Evolutionary conservation across 805 yeast genomes (phyloP).

Genomic region (Lipomyces sp.): DNA sequence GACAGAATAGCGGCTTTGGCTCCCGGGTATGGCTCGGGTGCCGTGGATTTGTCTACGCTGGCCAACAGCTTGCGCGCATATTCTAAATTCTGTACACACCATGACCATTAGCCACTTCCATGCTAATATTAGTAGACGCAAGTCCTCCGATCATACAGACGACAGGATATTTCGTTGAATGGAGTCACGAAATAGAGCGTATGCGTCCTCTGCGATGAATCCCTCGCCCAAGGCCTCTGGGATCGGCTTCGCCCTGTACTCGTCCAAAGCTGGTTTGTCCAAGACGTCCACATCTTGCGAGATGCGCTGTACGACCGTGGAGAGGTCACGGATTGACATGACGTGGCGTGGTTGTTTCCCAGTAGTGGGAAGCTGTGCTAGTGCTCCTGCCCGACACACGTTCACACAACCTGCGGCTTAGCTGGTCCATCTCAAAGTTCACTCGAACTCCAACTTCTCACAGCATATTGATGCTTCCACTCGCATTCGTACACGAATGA

Average conservation of each 20-base stretch:
- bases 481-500: too few species aligned
- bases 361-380: too few species aligned
- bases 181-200: slow-evolving; percentile 5
- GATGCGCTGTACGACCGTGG: slow-evolving; percentile 6
- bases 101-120: not conserved
- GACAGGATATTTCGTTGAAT: slow-evolving; percentile 19
- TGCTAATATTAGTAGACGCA: not conserved
- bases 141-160: slow-evolving; percentile 5
- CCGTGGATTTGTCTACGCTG: slow-evolving; percentile 12
- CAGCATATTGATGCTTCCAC: too few species aligned
- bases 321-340: slow-evolving; percentile 18
- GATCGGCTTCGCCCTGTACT: not conserved
- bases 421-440: too few species aligned
- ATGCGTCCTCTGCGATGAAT: slow-evolving; percentile 3
- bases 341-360: too few species aligned
- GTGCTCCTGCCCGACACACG: too few species aligned
- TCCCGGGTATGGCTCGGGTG: slow-evolving; percentile 1
- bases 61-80: slow-evolving; percentile 23
- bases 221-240: not conserved
- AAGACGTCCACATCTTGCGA: slow-evolving; percentile 2
- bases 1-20: slow-evolving; percentile 8
- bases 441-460: too few species aligned
- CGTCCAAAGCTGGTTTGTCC: not conserved
- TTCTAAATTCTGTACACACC: slow-evolving; percentile 15
- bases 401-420: too few species aligned